These are phyloP conservation scores for Amylocarpus encephaloides DNA, from an alignment of 2,329 filamentous ascomycete species.

Conservation along the genomic window DNA sequence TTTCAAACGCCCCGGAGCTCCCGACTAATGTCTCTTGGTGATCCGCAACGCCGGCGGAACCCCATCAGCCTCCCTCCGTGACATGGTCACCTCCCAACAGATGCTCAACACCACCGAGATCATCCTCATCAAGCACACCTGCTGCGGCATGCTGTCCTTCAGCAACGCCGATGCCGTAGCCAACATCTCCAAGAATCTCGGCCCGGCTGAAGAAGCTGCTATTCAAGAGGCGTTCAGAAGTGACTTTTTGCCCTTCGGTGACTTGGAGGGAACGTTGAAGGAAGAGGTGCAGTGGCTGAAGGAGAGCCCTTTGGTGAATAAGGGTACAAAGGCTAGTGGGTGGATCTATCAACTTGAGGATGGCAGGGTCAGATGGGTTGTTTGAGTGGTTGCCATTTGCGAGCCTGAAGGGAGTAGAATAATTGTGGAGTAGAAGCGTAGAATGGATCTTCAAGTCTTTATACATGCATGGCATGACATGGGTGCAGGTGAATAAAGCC, in stretches of 20 bases:
- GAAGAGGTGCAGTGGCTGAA: conserved; percentile 61
- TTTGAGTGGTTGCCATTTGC: not conserved
- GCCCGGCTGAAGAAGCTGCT: conserved; percentile 37
- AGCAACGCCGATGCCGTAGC: conserved; percentile 49
- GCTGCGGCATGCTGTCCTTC: conserved; percentile 67
- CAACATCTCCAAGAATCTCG: conserved; percentile 53
- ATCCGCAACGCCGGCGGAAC: conserved; percentile 68
- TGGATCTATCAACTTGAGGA: conserved; percentile 76
- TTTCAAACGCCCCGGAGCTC: not conserved
- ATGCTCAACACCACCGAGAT: conserved; percentile 71
- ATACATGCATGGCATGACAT: no score
- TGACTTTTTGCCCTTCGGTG: conserved; percentile 41
- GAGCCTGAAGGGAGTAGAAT: no score
- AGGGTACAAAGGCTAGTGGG: conserved; percentile 56
- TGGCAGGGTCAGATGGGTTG: conserved; percentile 50
- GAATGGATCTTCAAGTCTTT: no score
- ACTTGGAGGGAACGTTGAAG: conserved; percentile 57
- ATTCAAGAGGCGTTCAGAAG: conserved; percentile 23
- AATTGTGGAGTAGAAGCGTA: no score
- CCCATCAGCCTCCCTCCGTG: conserved; percentile 63
- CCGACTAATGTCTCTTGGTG: not conserved
- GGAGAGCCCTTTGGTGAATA: conserved; percentile 51
- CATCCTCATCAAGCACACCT: conserved; percentile 46
- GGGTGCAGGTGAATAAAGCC: no score
- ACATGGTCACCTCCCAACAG: conserved; percentile 72